Base-by-base conservation (phyloP, 108 stramenopile species). In the Chaetoceros tenuissimus region DNA sequence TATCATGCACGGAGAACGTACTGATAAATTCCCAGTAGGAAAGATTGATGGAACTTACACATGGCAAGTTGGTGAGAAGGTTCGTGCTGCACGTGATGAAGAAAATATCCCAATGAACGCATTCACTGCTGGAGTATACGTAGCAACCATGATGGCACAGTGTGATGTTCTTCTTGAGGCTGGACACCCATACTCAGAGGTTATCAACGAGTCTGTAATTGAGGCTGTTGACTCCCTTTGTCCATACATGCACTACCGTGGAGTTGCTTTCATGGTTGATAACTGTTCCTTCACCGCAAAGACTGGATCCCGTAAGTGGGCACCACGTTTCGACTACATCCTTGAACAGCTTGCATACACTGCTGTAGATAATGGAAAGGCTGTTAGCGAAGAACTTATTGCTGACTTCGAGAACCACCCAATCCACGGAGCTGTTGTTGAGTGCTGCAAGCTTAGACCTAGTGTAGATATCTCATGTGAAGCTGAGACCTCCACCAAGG, bases 251-350 rank as follows among this genome's bases (percentile, higher is more conserved):
- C 97, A 98, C 88, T 95, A 95, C 89, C 75, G 89, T 63, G 95
- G 97, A 17, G 92, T 98, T 69, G 93, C 97, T 53, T 96, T 96
- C 84, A 98, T 98, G 97, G 97, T 98, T 51, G 97, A 98, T 73
- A 98, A 98, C 86, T 98, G 97, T 87, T 96, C 94, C 46, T 95
- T 94, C 83, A 98, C 97, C 46, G 97, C 97, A 63, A 94, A 96
- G 82, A 92, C 94, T 44, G 97, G 97, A 58, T 94, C 91, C 7
- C 71, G 97, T 54, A 98, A 98, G 76, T 98, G 97, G 97, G 97
- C 95, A 21, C 97, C 97, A 46, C 85, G 95, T 55, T 98, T 98
- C 69, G 97, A 98, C 72, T 98, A 98, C 92, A 96, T 98, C 63
- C 79, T 98, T 51, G 97, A 98, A 51, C 97, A 98, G 73, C 77